Evolutionary conservation across 208 protist genomes (phyloP).

Genomic region (Trypanosoma rangeli): DNA sequence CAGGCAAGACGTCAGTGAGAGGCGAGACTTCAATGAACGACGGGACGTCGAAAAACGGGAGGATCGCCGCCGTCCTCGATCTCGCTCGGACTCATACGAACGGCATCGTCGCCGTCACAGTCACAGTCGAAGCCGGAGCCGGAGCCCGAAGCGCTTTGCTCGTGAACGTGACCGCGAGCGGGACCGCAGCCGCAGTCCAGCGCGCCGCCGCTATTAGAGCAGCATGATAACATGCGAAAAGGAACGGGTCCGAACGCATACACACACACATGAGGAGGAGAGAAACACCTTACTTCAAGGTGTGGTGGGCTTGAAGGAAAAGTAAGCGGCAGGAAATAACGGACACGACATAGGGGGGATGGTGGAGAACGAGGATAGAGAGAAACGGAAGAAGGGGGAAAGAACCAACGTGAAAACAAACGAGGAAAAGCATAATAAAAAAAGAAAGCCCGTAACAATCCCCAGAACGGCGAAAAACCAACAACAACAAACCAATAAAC

Average conservation of each 20-base stretch:
- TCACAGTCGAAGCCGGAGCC: conserved; percentile 30
- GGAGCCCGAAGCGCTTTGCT: conserved; percentile 20
- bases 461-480: not conserved
- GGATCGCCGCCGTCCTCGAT: conserved; percentile 21
- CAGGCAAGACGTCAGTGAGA: conserved; percentile 21
- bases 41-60: conserved; percentile 13
- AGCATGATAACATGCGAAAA: too few species aligned
- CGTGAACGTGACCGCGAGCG: conserved; percentile 16
- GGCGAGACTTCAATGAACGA: conserved; percentile 13
- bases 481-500: not conserved
- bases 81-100: conserved; percentile 33
- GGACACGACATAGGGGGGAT: too few species aligned
- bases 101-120: conserved; percentile 41
- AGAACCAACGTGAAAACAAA: too few species aligned
- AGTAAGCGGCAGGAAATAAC: too few species aligned
- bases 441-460: too few species aligned
- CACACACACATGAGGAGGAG: not conserved
- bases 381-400: too few species aligned
- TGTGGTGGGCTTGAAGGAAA: too few species aligned
- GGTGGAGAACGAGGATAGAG: not conserved
- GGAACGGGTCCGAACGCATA: not conserved
- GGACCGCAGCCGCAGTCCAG: conserved; percentile 23
- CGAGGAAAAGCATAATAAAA: too few species aligned
- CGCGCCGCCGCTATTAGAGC: conserved; percentile 5
- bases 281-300: too few species aligned